Evolutionary conservation across 192 early-diverging fungal species (phyloP).

Genomic region (Thoreauomyces humboldtii): DNA sequence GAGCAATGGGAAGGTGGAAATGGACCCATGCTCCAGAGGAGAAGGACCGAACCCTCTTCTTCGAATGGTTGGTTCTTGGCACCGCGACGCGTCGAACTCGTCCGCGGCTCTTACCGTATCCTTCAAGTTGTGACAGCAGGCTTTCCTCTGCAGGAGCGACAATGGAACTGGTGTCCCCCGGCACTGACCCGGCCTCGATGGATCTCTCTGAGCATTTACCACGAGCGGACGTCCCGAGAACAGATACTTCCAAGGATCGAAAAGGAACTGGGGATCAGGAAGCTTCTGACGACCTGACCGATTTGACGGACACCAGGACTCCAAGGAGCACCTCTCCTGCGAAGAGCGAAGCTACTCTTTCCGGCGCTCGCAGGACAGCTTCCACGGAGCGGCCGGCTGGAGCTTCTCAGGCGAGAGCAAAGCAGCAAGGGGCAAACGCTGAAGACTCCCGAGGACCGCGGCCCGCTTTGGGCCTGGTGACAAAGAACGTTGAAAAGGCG

Average conservation of each 20-base stretch:
- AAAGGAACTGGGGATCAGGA: background rate
- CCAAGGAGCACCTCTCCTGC: too few species aligned
- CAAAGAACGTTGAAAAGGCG: background rate
- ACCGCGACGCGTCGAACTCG: too few species aligned
- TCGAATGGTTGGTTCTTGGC: too few species aligned
- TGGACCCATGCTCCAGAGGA: too few species aligned
- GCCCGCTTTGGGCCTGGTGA: background rate
- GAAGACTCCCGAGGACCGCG: background rate
- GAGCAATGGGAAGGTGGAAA: too few species aligned
- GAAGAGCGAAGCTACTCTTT: too few species aligned
- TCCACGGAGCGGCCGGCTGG: background rate
- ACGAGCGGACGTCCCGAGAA: background rate
- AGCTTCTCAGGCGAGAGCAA: background rate
- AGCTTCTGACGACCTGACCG: background rate
- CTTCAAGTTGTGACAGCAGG: too few species aligned
- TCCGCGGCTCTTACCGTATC: too few species aligned
- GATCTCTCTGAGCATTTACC: conserved; percentile 5
- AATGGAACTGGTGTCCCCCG: too few species aligned
- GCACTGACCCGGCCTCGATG: too few species aligned
- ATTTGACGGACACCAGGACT: conserved; percentile 3
- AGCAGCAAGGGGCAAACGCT: background rate
- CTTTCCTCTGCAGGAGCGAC: too few species aligned
- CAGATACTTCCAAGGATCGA: background rate
- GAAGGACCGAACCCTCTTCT: too few species aligned
- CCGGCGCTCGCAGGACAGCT: background rate